Base-by-base conservation (phyloP, 2,329 filamentous ascomycete species). In the Trichoderma sp. region DNA sequence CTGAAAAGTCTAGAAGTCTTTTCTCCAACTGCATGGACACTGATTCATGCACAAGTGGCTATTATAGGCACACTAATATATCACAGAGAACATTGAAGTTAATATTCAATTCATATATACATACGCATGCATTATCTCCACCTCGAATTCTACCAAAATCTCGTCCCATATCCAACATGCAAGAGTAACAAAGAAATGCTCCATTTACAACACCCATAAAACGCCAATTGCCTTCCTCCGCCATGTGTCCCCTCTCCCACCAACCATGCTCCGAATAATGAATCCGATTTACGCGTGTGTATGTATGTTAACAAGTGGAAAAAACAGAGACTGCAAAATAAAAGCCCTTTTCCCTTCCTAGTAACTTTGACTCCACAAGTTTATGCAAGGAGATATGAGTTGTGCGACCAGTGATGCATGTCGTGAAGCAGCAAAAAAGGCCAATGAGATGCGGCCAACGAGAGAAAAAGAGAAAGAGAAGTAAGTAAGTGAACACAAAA, bases 51-150 rank as follows among this genome's bases (percentile, higher is more conserved):
- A 26, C 26, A 26, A 4, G 26, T 26, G 26, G 26, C 4, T 26
- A 26, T 26, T 4, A 26, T 26, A 26, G 32, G 34, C 3, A 39
- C 37, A 8, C 37, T 2, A 16, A 5, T 16, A 39, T 39, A 5
- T 4, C 37, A 39, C 14, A 39, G 14, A 39, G 14, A 32, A 32
- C 28, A 30, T 30, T 11, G 7, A 37, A 4, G 1, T 37, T 43
- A 51, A 52, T 43, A 43, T 30, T 55, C 51, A n/a, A 55, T 64
- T 43, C 32, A 43, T 54, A 55, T 64, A 55, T 55, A 64, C 60
- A 54, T 54, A 32, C 5, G 49, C 49, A 39, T 52, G 30, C 32
- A 37, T 39, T 34, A 64, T 64, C 18, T n/a, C 43, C 24, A 21
- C 21, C 51, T 26, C 18, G 28, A 10, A 8, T 8, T 26, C 59